A percentile compares a stretch with the other conserved stretches of the same genome.
phyloP scores from a whole-genome alignment of 2,329 filamentous ascomycete species.

The Alternaria postmessia region DNA sequence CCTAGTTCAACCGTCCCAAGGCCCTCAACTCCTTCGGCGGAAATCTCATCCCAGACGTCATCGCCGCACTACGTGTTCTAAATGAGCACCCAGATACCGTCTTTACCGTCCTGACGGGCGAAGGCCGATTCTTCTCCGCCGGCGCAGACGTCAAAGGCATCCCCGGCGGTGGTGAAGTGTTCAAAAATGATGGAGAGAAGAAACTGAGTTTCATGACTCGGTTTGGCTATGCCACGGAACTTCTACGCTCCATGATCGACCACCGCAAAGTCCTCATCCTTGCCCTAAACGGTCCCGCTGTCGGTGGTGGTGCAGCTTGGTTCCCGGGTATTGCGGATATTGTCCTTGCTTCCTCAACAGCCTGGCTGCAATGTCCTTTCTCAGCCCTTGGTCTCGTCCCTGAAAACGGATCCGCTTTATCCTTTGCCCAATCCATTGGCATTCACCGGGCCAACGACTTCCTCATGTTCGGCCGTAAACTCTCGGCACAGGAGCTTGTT shows the following conservation, averaged over 20 bases:
- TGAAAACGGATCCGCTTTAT: conserved; percentile 58
- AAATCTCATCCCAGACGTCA: conserved; percentile 54
- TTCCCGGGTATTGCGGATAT: conserved; percentile 60
- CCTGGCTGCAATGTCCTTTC: conserved; percentile 61
- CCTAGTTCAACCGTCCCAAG: conserved; percentile 59
- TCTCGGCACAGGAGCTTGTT: conserved; percentile 55
- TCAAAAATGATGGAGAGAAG: conserved; percentile 43
- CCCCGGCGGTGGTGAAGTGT: not conserved
- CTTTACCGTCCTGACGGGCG: conserved; percentile 61
- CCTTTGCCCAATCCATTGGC: conserved; percentile 58
- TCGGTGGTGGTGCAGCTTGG: conserved; percentile 62
- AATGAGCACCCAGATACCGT: conserved; percentile 59
- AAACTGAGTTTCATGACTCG: conserved; percentile 39
- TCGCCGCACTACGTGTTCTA: conserved; percentile 55
- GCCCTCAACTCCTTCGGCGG: conserved; percentile 59
- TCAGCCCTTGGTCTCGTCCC: conserved; percentile 59
- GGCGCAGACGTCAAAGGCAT: conserved; percentile 59
- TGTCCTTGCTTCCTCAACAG: conserved; percentile 54
- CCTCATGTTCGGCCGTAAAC: conserved; percentile 60
- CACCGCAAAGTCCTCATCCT: conserved; percentile 61
- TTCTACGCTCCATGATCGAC: conserved; percentile 8
- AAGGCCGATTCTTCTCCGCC: conserved; percentile 60
- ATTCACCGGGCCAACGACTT: conserved; percentile 62
- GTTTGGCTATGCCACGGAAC: conserved; percentile 30
- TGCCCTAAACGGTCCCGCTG: conserved; percentile 60